These are phyloP conservation scores for Pseudonectria foliicola DNA, from an alignment of 2,329 filamentous ascomycete species.

Conservation along the genomic window DNA sequence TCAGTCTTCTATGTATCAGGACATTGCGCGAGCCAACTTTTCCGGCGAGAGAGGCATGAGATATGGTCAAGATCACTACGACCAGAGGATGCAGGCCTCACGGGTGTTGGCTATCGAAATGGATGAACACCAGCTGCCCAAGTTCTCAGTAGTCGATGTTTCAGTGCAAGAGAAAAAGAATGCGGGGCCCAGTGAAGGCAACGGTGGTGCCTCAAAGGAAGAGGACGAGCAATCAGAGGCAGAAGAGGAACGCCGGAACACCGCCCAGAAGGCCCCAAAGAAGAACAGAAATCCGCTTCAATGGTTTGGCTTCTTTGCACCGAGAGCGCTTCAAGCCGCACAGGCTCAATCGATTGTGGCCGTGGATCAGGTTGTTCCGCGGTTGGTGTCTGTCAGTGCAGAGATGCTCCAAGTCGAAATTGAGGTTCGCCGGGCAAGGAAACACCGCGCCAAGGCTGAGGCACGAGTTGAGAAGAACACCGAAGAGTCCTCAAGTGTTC, in stretches of 20 bases:
- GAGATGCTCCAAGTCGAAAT: slow-evolving; percentile 61
- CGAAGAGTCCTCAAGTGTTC: slow-evolving; percentile 1
- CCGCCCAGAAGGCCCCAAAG: slow-evolving; percentile 10
- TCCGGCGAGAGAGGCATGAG: slow-evolving; percentile 53
- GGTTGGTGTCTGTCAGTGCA: slow-evolving; percentile 48
- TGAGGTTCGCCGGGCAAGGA: slow-evolving; percentile 56
- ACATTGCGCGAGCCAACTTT: slow-evolving; percentile 71
- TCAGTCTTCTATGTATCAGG: slow-evolving; percentile 49
- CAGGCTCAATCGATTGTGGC: slow-evolving; percentile 51
- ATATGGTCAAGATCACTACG: slow-evolving; percentile 65
- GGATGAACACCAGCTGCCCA: slow-evolving; percentile 8
- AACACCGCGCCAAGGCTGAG: slow-evolving; percentile 44
- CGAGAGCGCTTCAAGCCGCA: slow-evolving; percentile 46
- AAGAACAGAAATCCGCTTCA: slow-evolving; percentile 38
- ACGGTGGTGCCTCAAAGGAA: neutral
- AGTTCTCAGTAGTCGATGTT: slow-evolving; percentile 12
- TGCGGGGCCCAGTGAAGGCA: neutral
- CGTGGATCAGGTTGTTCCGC: slow-evolving; percentile 51
- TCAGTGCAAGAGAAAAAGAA: slow-evolving; percentile 4
- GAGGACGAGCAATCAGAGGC: slow-evolving; percentile 4
- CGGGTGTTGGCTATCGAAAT: slow-evolving; percentile 31
- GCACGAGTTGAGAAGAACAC: slow-evolving; percentile 26
- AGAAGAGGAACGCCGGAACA: slow-evolving; percentile 4
- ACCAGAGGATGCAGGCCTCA: slow-evolving; percentile 63
- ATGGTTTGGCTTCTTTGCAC: slow-evolving; percentile 51